phyloP scores from a whole-genome alignment of 441 rosid species.

The Geranium incanum region DNA sequence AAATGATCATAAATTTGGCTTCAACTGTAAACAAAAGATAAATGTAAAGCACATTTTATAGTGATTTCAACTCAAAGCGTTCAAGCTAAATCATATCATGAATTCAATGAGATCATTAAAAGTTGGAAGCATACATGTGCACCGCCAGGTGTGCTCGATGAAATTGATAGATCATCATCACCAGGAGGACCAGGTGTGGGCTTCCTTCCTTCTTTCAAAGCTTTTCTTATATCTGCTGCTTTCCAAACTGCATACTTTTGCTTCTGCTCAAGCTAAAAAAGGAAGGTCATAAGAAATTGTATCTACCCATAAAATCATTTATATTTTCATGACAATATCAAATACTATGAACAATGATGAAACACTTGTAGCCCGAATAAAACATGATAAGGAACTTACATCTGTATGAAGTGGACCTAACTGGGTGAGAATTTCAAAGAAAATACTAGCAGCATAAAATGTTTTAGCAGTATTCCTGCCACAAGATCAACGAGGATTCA shows the following conservation, averaged over 20 bases:
- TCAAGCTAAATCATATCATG: neutral
- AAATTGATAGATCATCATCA: conserved; percentile 25
- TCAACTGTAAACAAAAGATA: neutral
- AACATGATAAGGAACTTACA: conserved; percentile 43
- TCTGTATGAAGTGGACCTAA: conserved; percentile 78
- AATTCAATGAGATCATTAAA: conserved; percentile 16
- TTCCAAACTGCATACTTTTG: conserved; percentile 95
- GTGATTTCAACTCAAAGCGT: neutral
- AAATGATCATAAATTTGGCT: neutral
- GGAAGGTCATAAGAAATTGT: neutral
- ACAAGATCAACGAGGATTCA: conserved; percentile 23
- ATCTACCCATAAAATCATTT: neutral
- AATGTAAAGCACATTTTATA: neutral
- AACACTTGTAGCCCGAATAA: neutral
- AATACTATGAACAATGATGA: no score
- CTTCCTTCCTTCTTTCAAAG: conserved; percentile 87
- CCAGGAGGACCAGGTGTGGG: conserved; percentile 88
- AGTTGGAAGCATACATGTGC: conserved; percentile 43
- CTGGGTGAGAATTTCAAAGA: conserved; percentile 82
- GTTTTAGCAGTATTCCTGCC: conserved; percentile 92
- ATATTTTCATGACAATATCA: neutral
- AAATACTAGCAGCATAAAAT: conserved; percentile 94
- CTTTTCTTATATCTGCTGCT: conserved; percentile 93
- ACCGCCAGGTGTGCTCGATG: conserved; percentile 38
- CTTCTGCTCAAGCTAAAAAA: conserved; percentile 66